Conservation (phyloP, 441 rosid genomes). For the Viola pubescens region DNA sequence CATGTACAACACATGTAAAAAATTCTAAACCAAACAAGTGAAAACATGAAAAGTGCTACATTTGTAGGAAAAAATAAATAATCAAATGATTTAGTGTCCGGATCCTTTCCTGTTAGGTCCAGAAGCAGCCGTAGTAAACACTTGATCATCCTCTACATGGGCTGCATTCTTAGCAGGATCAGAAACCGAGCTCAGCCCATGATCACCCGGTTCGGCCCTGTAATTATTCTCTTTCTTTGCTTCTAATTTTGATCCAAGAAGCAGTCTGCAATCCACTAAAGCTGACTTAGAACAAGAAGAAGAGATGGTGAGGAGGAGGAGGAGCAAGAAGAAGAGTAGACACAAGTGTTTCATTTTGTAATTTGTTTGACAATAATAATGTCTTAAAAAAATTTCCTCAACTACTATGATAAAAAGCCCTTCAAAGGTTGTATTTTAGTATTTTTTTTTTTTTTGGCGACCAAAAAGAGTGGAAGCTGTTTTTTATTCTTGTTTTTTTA, state of each 20-base stretch:
- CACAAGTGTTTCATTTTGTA: conserved; percentile 31
- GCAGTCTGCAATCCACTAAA: neutral
- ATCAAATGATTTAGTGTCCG: conserved; percentile 41
- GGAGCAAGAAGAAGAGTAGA: conserved; percentile 22
- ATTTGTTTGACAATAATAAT: neutral
- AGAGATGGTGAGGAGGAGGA: conserved; percentile 24
- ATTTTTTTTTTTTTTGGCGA: conserved; percentile 14
- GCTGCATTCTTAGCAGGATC: conserved; percentile 12
- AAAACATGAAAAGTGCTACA: neutral
- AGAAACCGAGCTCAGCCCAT: conserved; percentile 4
- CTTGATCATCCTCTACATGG: conserved; percentile 20
- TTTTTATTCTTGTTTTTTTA: neutral
- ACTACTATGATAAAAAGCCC: too few relatives aligned
- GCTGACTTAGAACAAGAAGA: conserved; percentile 13
- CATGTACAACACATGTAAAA: conserved; percentile 2
- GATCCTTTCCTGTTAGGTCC: conserved; percentile 81
- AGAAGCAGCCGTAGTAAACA: conserved; percentile 38
- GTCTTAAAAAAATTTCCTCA: neutral
- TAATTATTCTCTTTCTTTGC: too few relatives aligned
- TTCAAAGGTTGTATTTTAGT: too few relatives aligned
- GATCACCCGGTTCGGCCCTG: too few relatives aligned
- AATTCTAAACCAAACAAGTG: neutral
- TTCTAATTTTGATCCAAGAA: too few relatives aligned
- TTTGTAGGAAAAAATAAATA: neutral
- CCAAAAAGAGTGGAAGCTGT: conserved; percentile 24